Conservation (phyloP, 2,329 filamentous ascomycete genomes). For the Colletotrichum lindemuthianum region DNA sequence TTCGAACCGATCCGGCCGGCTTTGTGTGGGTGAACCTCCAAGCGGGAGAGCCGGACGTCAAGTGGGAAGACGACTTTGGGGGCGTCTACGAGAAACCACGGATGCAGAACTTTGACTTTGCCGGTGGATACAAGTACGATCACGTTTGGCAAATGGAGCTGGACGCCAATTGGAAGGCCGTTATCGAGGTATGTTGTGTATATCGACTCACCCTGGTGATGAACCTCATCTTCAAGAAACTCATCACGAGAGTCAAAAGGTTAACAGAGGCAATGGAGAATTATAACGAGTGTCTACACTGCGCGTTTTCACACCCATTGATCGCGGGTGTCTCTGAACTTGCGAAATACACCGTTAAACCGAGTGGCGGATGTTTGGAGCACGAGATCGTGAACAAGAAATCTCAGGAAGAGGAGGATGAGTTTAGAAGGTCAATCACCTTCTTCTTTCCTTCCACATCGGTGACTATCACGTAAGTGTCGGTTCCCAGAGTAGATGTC, state of each 20-base stretch:
- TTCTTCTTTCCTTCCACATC: conserved; percentile 28
- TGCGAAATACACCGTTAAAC: conserved; percentile 53
- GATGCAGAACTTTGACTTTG: conserved; percentile 40
- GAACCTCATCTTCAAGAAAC: too few relatives aligned
- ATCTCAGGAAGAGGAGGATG: conserved; percentile 45
- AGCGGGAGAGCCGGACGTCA: conserved; percentile 46
- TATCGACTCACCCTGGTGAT: too few relatives aligned
- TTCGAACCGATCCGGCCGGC: conserved; percentile 54
- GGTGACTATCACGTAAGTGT: conserved; percentile 44
- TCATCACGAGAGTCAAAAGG: too few relatives aligned
- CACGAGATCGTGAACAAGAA: conserved; percentile 50
- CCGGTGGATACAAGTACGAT: conserved; percentile 42
- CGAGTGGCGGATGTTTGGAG: conserved; percentile 46
- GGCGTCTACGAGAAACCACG: conserved; percentile 40
- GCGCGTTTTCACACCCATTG: conserved; percentile 58
- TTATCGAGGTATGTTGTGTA: conserved; percentile 41
- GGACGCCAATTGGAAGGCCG: conserved; percentile 52
- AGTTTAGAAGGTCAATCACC: conserved; percentile 28
- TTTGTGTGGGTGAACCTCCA: conserved; percentile 65
- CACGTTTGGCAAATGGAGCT: conserved; percentile 47
- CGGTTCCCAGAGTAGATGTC: not conserved
- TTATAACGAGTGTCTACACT: conserved; percentile 62
- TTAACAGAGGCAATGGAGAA: conserved; percentile 44
- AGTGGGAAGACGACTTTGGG: conserved; percentile 55
- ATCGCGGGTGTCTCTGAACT: conserved; percentile 55